Conservation (phyloP, 2,329 filamentous ascomycete genomes). For the Graphium sp. region DNA sequence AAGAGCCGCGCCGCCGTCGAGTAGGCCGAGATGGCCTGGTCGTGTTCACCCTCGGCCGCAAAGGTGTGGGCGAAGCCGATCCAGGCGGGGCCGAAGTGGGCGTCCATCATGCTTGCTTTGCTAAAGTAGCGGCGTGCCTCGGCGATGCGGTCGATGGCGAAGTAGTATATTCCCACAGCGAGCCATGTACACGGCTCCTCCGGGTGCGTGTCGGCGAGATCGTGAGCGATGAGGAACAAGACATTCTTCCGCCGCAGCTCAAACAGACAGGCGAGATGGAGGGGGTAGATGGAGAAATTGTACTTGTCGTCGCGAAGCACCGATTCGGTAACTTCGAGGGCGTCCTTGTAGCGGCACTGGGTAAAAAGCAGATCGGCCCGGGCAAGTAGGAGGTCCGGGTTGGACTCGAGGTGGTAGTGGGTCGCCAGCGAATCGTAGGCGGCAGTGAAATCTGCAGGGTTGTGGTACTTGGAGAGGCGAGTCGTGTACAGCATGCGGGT, state of each 20-base stretch:
- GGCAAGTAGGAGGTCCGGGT: constrained; percentile 80
- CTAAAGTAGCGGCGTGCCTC: constrained; percentile 93
- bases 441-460: constrained; percentile 63
- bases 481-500: constrained; percentile 95
- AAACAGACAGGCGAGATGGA: constrained; percentile 82
- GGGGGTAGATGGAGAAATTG: constrained; percentile 75
- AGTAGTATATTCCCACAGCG: constrained; percentile 89
- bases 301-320: constrained; percentile 75
- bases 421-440: constrained; percentile 85
- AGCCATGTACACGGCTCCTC: constrained; percentile 87
- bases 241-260: constrained; percentile 77
- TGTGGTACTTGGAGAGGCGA: constrained; percentile 84
- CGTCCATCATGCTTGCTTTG: constrained; percentile 94
- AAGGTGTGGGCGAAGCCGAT: constrained; percentile 98
- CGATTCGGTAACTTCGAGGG: constrained; percentile 65
- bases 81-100: constrained; percentile 94
- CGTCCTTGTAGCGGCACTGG: constrained; percentile 83
- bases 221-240: constrained; percentile 82
- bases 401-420: constrained; percentile 74
- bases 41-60: constrained; percentile 90
- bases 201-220: constrained; percentile 80
- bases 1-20: constrained; percentile 88
- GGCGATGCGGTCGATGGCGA: constrained; percentile 73
- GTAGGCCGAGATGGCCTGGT: constrained; percentile 95
- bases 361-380: constrained; percentile 86